phyloP scores from a whole-genome alignment of 495 filamentous ascomycete genomes.

The Neurospora sp. region DNA sequence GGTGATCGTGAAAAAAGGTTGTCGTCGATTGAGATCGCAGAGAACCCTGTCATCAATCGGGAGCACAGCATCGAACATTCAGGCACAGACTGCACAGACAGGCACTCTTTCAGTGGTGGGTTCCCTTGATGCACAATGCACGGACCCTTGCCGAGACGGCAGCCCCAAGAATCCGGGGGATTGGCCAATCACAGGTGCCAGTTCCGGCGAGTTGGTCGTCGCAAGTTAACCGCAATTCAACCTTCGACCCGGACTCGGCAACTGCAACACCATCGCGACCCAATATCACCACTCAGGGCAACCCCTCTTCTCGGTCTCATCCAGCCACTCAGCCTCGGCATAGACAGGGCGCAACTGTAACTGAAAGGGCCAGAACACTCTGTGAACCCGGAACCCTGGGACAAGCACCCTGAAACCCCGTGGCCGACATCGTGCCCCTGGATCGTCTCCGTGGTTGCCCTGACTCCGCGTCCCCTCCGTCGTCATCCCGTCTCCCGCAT shows the following conservation, averaged over 20 bases:
- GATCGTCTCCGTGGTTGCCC: neutral
- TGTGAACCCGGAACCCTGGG: neutral
- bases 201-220: neutral
- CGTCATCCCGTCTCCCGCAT: neutral
- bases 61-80: neutral
- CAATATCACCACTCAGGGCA: neutral
- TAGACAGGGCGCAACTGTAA: neutral
- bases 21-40: neutral
- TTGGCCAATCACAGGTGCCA: neutral
- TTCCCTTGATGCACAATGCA: neutral
- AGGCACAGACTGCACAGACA: neutral
- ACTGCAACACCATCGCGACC: neutral
- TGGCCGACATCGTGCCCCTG: neutral
- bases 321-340: neutral
- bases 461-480: neutral
- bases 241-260: neutral
- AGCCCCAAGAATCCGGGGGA: neutral
- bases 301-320: neutral
- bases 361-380: neutral
- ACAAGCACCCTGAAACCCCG: neutral
- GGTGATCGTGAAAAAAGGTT: neutral
- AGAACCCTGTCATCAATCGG: neutral
- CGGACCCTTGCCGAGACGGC: neutral
- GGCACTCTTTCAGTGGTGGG: neutral
- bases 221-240: neutral